A percentile compares a stretch with the other conserved stretches of the same genome.
Evolutionary conservation across 176 grass and related monocot genomes (phyloP).

Genomic region (Thalia dealbata): DNA sequence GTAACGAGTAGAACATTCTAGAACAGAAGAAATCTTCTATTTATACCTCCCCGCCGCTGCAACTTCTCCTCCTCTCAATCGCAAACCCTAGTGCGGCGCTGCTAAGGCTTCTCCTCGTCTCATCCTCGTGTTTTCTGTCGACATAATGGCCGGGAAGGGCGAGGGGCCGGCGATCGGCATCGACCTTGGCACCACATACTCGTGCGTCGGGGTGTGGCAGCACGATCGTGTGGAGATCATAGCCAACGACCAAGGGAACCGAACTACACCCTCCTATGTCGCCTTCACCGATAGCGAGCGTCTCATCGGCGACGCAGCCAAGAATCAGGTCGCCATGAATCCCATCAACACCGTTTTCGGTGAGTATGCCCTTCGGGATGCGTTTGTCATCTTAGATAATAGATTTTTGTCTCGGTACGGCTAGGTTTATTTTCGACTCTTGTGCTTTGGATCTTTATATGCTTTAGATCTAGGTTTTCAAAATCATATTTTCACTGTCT

Average conservation of each 20-base stretch:
- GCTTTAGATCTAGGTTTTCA: too few species aligned
- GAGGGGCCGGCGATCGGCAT: conserved; percentile 56
- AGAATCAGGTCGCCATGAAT: conserved; percentile 21
- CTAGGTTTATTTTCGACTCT: neutral
- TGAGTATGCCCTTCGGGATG: neutral
- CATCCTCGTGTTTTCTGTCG: neutral
- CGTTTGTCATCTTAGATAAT: neutral
- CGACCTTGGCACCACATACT: conserved; percentile 60
- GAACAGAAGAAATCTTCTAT: neutral
- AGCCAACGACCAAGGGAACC: conserved; percentile 67
- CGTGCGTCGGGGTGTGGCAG: conserved; percentile 64
- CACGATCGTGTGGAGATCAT: conserved; percentile 74
- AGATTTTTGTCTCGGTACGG: neutral
- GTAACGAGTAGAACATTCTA: neutral
- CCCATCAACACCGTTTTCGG: conserved; percentile 15
- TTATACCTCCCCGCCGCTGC: neutral
- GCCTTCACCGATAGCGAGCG: conserved; percentile 54
- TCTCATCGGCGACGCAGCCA: conserved; percentile 38
- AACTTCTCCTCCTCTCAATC: neutral
- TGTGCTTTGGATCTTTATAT: too few species aligned
- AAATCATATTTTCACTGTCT: too few species aligned
- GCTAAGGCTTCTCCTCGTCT: neutral
- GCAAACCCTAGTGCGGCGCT: neutral
- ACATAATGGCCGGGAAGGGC: conserved; percentile 11
- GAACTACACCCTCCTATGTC: conserved; percentile 57